Evolutionary conservation across 2,329 filamentous ascomycete genomes (phyloP).

Genomic region (Gyromitra esculenta): DNA sequence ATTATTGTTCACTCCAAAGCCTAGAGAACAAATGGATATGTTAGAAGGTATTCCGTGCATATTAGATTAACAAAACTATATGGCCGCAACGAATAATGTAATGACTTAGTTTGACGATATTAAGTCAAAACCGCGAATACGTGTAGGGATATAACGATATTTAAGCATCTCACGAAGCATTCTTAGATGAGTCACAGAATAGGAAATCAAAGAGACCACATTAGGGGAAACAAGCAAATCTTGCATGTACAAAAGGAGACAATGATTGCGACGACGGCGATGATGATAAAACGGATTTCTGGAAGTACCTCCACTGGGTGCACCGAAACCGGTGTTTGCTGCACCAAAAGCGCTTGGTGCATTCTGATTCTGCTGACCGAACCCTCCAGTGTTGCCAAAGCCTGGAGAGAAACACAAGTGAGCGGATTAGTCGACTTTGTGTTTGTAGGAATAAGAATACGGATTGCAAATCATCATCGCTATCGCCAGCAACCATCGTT

Average conservation of each 20-base stretch:
- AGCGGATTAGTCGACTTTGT: slow-evolving; percentile 51
- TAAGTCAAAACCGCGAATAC: slow-evolving; percentile 26
- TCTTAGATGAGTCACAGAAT: slow-evolving; percentile 23
- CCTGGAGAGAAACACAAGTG: slow-evolving; percentile 58
- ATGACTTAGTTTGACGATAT: slow-evolving; percentile 22
- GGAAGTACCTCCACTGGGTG: slow-evolving; percentile 59
- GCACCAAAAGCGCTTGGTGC: slow-evolving; percentile 59
- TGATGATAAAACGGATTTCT: slow-evolving; percentile 53
- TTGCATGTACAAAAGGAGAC: slow-evolving; percentile 46
- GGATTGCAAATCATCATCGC: slow-evolving; percentile 53
- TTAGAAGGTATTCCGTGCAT: slow-evolving; percentile 46
- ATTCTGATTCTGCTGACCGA: slow-evolving; percentile 59
- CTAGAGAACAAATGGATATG: slow-evolving; percentile 37
- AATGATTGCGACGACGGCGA: slow-evolving; percentile 48
- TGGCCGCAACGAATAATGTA: slow-evolving; percentile 29
- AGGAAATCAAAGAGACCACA: slow-evolving; percentile 25
- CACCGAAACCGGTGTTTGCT: slow-evolving; percentile 57
- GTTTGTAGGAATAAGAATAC: slow-evolving; percentile 24
- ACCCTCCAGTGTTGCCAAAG: slow-evolving; percentile 58
- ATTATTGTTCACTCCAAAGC: slow-evolving; percentile 51
- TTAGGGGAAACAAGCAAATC: slow-evolving; percentile 38
- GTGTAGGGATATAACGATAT: slow-evolving; percentile 46
- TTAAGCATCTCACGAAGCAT: slow-evolving; percentile 29
- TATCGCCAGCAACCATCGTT: slow-evolving; percentile 55
- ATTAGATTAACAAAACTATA: slow-evolving; percentile 40